Conservation (phyloP, 176 grass and related monocot genomes). For the Eragrostis curvula region DNA sequence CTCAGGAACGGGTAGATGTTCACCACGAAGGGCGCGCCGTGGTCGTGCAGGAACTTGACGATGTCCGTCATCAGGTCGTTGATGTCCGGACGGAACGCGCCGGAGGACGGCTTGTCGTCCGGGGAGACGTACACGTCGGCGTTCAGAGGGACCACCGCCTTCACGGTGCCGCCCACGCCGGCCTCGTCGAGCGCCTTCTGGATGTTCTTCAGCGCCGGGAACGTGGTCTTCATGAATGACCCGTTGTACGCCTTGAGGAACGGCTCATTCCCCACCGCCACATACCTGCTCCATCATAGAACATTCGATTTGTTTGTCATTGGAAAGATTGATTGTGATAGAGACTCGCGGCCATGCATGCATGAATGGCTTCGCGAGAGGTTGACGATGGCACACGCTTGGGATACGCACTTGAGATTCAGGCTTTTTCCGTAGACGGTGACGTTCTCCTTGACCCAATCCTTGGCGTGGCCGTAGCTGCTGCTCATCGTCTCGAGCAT, state of each 20-base stretch:
- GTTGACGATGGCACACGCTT: not conserved
- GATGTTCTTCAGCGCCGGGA: slow-evolving; percentile 81
- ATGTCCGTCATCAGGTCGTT: slow-evolving; percentile 66
- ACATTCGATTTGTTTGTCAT: not conserved
- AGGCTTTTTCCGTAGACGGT: slow-evolving; percentile 59
- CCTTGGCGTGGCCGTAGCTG: slow-evolving; percentile 62
- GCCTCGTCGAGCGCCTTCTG: slow-evolving; percentile 80
- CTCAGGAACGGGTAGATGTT: slow-evolving; percentile 96
- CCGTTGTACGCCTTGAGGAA: slow-evolving; percentile 82
- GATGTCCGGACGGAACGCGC: slow-evolving; percentile 71
- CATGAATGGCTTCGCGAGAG: not conserved
- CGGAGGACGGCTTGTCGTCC: slow-evolving; percentile 61
- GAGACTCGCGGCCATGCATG: not conserved
- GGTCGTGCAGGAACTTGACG: slow-evolving; percentile 67
- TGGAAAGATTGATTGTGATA: not conserved
- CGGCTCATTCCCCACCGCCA: slow-evolving; percentile 85
- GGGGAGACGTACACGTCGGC: slow-evolving; percentile 79
- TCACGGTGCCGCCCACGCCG: slow-evolving; percentile 55
- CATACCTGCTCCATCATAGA: slow-evolving; percentile 57
- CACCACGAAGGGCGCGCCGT: slow-evolving; percentile 66
- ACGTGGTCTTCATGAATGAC: slow-evolving; percentile 57
- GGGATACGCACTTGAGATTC: slow-evolving; percentile 56
- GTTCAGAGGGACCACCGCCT: slow-evolving; percentile 69
- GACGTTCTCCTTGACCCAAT: slow-evolving; percentile 82
- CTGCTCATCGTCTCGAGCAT: slow-evolving; percentile 62